Evolutionary conservation across 1,139 yeast genomes (phyloP), one percentile per base, ranked within the genome.

Genomic region (Protomyces arabidopsidicola): DNA sequence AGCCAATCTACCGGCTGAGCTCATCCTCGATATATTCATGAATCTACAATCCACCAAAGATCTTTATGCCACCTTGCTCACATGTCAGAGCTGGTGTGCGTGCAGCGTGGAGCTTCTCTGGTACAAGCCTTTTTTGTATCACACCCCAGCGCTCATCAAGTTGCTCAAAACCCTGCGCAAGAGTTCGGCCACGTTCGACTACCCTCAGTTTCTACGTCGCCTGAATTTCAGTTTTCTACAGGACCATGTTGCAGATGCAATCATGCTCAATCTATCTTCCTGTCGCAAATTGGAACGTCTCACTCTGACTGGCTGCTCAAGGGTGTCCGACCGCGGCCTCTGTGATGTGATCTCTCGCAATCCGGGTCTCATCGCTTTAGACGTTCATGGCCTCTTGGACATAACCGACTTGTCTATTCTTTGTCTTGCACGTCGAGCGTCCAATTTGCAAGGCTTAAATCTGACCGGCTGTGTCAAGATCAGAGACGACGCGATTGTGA

Each of bases 371-470:
- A 95, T 89, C 73, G 88, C 96, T 52, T 86, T 93, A 59, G 98
- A 93, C 75, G 80, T 93, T 70, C 86, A 96, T 0, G 93, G 95
- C n/a, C 86, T 90, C n/a, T 81, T 80, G 52, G 84, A 81, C 68
- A 76, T 85, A 35, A 77, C 81, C 12, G 96, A 91, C 76, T 84
- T 81, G 60, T 84, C 90, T 8, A 82, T 90, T 65, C 70, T 77
- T 54, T 84, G 88, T n/a, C 78, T 91, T 69, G 91, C 97, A 1
- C 72, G 74, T 14, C 81, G 83, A 72, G 90, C 97, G 73, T 82
- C 82, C 45, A 78, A 93, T 61, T 78, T 93, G 58, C 98, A 93
- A 75, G 97, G 97, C 0, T 78, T 91, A 56, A 91, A 91, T 72
- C 95, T 95, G 0, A 91, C 96, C 0, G 89, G 89, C 2, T 90